Conservation (phyloP, 2,329 filamentous ascomycete species). For the Pseudocercospora fijiensis region DNA sequence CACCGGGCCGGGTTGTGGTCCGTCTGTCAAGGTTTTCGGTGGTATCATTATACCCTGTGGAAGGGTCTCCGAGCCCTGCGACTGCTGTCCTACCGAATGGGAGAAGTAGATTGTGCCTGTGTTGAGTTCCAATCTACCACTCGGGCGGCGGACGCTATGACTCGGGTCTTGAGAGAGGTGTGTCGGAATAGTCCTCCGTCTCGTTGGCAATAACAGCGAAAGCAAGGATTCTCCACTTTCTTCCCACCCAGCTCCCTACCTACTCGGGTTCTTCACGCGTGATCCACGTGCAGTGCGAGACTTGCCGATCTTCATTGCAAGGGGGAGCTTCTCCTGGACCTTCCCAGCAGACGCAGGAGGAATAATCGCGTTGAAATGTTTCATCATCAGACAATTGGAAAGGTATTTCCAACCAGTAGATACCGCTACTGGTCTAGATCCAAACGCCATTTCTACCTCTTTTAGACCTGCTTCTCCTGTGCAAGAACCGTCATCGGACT, state of each 20-base stretch:
- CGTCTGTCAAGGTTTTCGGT: too few species aligned
- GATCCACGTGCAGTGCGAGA: background rate
- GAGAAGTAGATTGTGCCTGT: too few species aligned
- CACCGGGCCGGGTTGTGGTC: background rate
- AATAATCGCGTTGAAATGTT: too few species aligned
- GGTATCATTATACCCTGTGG: too few species aligned
- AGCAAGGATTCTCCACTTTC: conserved; percentile 7
- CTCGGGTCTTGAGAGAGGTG: too few species aligned
- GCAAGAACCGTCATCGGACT: background rate
- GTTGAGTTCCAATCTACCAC: too few species aligned
- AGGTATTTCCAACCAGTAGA: conserved; percentile 2
- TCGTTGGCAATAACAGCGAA: background rate
- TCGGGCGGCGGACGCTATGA: too few species aligned
- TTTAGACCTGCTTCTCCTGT: conserved; percentile 2
- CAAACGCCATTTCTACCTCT: background rate
- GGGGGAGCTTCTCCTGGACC: conserved; percentile 3
- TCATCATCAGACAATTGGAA: too few species aligned
- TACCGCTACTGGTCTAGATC: background rate
- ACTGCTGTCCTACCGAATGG: too few species aligned
- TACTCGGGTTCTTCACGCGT: background rate
- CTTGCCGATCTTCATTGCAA: background rate
- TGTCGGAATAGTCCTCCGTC: too few species aligned
- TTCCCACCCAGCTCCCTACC: background rate
- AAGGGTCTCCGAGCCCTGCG: too few species aligned
- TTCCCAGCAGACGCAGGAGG: background rate